Evolutionary conservation across 768 basidiomycete genomes (phyloP).

Genomic region (Phlebiopsis gigantea): DNA sequence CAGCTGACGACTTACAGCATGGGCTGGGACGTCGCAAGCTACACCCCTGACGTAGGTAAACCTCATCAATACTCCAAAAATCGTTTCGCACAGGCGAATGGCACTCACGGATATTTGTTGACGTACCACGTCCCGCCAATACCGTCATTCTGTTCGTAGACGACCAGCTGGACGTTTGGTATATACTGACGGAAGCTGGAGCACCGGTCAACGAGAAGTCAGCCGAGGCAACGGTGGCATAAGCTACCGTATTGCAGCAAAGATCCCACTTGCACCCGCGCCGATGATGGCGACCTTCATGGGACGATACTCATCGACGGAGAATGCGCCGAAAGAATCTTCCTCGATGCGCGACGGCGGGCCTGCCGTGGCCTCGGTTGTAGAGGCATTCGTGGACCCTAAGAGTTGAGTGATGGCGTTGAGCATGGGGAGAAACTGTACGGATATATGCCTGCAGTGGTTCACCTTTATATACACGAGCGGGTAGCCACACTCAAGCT

Average conservation of each 20-base stretch:
- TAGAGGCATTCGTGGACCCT: neutral
- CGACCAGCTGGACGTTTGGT: slow-evolving; percentile 46
- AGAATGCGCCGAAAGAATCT: neutral
- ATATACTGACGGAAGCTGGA: slow-evolving; percentile 47
- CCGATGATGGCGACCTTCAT: slow-evolving; percentile 13
- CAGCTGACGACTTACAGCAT: slow-evolving; percentile 35
- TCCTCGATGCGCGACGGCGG: neutral
- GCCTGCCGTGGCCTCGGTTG: neutral
- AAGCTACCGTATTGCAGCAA: slow-evolving; percentile 12
- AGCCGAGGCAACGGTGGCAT: neutral
- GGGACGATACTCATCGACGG: slow-evolving; percentile 14
- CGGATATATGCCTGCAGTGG: neutral
- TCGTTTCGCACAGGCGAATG: neutral
- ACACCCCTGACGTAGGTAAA: slow-evolving; percentile 33
- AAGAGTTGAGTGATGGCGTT: neutral
- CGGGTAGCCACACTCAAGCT: neutral
- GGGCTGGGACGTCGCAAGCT: slow-evolving; percentile 59
- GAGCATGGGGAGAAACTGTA: neutral
- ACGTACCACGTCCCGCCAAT: slow-evolving; percentile 61
- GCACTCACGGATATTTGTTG: slow-evolving; percentile 51
- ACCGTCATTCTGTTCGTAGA: slow-evolving; percentile 58
- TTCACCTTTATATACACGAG: neutral
- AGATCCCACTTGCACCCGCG: slow-evolving; percentile 13
- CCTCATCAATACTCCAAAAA: neutral
- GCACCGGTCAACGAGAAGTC: neutral